Percentiles rank a stretch among this genome's conserved stretches.
These are phyloP conservation scores for Helianthus tuberosus DNA, from an alignment of 129 eudicot genomes.

Conservation along the genomic window DNA sequence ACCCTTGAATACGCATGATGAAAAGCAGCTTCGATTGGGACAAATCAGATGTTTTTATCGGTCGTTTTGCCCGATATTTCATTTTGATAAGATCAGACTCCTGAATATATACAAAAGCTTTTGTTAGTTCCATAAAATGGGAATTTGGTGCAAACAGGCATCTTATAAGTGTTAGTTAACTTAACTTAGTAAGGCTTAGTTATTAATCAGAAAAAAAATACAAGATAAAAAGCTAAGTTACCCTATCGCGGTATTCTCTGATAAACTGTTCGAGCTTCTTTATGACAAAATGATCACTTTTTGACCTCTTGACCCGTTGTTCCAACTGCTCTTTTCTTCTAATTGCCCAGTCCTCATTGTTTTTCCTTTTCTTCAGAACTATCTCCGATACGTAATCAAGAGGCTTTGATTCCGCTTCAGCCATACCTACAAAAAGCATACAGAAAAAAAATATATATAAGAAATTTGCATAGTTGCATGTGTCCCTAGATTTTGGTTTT, in stretches of 20 bases:
- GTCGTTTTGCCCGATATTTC: constrained; percentile 65
- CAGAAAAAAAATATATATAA: not conserved
- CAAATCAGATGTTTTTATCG: constrained; percentile 24
- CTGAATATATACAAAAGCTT: constrained; percentile 32
- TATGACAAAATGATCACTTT: constrained; percentile 48
- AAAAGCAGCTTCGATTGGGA: constrained; percentile 70
- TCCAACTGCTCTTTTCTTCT: constrained; percentile 72
- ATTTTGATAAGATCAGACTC: constrained; percentile 74
- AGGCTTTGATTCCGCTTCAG: constrained; percentile 51
- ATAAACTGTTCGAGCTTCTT: constrained; percentile 84
- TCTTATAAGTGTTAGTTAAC: not conserved
- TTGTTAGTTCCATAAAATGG: too few relatives aligned
- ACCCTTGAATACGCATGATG: constrained; percentile 87
- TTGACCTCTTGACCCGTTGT: constrained; percentile 61
- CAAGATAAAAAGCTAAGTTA: constrained; percentile 3
- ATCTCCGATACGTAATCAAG: constrained; percentile 65
- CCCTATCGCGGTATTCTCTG: constrained; percentile 72
- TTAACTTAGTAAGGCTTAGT: too few relatives aligned
- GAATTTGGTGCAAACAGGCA: too few relatives aligned
- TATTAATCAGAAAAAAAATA: not conserved
- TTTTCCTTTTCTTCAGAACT: constrained; percentile 83
- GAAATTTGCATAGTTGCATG: not conserved
- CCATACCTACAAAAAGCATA: constrained; percentile 39
- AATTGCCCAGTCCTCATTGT: constrained; percentile 87
- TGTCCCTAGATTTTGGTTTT: not conserved